Percentiles rank a stretch among this genome's conserved stretches.
Evolutionary conservation across 2,329 filamentous ascomycete species (phyloP).

Genomic region (Cladosporium sp.): DNA sequence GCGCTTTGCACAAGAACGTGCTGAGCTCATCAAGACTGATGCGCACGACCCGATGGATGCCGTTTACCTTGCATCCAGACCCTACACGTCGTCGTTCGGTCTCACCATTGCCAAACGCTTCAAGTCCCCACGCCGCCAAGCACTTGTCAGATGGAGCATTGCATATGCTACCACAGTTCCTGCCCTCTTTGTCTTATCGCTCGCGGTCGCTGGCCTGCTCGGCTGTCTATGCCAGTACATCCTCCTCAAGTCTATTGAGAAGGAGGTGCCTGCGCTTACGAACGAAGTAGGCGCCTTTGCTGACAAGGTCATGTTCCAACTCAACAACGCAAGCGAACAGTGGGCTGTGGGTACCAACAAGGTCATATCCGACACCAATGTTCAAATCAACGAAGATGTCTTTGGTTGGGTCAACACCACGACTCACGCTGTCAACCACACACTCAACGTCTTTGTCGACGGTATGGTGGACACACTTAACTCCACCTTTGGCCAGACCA

Average conservation of each 20-base stretch:
- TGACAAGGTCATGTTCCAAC: constrained; percentile 69
- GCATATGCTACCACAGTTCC: constrained; percentile 84
- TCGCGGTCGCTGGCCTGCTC: constrained; percentile 79
- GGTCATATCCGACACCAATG: constrained; percentile 64
- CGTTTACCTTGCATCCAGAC: constrained; percentile 82
- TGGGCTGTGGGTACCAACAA: constrained; percentile 79
- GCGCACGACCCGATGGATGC: constrained; percentile 81
- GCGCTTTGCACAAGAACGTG: constrained; percentile 69
- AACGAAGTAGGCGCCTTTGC: constrained; percentile 77
- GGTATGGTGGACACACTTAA: constrained; percentile 75
- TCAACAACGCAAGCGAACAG: constrained; percentile 70
- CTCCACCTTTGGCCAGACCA: constrained; percentile 75
- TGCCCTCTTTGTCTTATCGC: constrained; percentile 81
- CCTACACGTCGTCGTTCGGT: constrained; percentile 71
- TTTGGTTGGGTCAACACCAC: constrained; percentile 85
- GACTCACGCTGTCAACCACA: constrained; percentile 79
- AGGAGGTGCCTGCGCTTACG: constrained; percentile 73
- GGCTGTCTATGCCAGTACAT: constrained; percentile 80
- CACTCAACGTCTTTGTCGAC: constrained; percentile 77
- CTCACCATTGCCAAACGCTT: constrained; percentile 69
- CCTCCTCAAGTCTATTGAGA: constrained; percentile 70
- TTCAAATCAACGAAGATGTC: constrained; percentile 78
- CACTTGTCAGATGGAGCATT: constrained; percentile 77
- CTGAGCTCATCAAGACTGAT: constrained; percentile 64
- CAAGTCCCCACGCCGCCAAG: constrained; percentile 63